Base-by-base conservation (phyloP, 2,329 filamentous ascomycete species). In the Penicillium verrucosum region DNA sequence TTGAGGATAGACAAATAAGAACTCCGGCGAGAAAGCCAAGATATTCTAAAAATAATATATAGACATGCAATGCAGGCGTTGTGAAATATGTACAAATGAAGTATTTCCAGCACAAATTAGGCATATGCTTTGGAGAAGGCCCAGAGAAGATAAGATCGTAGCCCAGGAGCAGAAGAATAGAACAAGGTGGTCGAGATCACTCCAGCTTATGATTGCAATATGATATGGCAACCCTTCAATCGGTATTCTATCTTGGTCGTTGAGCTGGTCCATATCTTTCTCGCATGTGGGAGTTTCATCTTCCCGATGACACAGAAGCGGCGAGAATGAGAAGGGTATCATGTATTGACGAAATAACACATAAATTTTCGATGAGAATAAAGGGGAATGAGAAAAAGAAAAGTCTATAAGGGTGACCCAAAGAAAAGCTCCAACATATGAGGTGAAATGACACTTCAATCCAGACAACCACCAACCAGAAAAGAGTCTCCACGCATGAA, bases 401-500 rank as follows among this genome's bases (percentile, higher is more conserved):
- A 63, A 60, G 40, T 63, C 60, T 62, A 63, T 60, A 56, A 32
- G 38, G 16, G 44, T 56, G 57, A 51, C 51, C 27, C 30, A 58
- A 54, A 55, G 53, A 46, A 55, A 55, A 57, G 34, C 50, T 29
- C 30, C 46, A 27, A 45, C 30, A 44, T 43, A 40, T 57, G n/a
- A 30, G 23, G 40, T 37, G 18, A 56, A 51, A 50, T 44, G 40
- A 43, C 34, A 42, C 45, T 38, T 14, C 21, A 52, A 30, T 53
- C 45, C 51, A 32, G 38, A 60, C 40, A 45, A 46, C 43, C 57
- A 52, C 37, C 54, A 23, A 30, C 30, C 37, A 38, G 12, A 42
- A 51, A 16, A 16, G 23, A 27, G 18, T 2, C 16, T n/a, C 38
- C 45, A 5, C 30, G 23, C 34, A 45, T 18, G 40, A 14, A 44